Evolutionary conservation across 108 stramenopile species (phyloP).

Genomic region (Aurantiochytrium sp.): DNA sequence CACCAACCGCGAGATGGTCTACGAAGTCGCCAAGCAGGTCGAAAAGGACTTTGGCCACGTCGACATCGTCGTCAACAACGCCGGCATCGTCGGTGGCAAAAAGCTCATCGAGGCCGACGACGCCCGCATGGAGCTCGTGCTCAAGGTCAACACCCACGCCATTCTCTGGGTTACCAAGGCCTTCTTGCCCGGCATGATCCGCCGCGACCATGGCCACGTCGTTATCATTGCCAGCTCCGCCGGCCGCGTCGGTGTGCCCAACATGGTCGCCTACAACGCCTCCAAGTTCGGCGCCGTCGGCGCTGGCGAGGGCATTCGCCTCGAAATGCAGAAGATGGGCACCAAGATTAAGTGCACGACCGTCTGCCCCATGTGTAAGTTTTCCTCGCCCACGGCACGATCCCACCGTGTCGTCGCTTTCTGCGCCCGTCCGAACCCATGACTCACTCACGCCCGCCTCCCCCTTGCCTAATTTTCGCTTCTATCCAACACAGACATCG

Average conservation of each 20-base stretch:
- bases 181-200: constrained; percentile 45
- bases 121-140: not conserved
- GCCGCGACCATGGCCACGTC: constrained; percentile 39
- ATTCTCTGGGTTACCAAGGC: constrained; percentile 47
- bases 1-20: constrained; percentile 28
- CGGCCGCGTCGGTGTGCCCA: constrained; percentile 38
- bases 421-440: too few species aligned
- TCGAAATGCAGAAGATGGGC: constrained; percentile 37
- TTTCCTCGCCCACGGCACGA: not conserved
- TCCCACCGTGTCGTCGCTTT: too few species aligned
- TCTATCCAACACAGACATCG: constrained; percentile 2
- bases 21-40: constrained; percentile 26
- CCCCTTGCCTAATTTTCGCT: too few species aligned
- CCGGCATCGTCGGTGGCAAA: constrained; percentile 48
- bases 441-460: too few species aligned
- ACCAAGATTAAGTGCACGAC: constrained; percentile 27
- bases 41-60: constrained; percentile 16
- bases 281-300: constrained; percentile 43
- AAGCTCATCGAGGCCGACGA: constrained; percentile 37
- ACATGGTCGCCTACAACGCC: constrained; percentile 41
- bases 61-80: constrained; percentile 44
- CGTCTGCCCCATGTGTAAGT: constrained; percentile 42
- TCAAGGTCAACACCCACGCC: constrained; percentile 41
- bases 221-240: constrained; percentile 42
- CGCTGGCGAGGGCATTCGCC: constrained; percentile 36